phyloP scores from a whole-genome alignment of 2,329 filamentous ascomycete species.

The Magnaporthiopsis incrustans region DNA sequence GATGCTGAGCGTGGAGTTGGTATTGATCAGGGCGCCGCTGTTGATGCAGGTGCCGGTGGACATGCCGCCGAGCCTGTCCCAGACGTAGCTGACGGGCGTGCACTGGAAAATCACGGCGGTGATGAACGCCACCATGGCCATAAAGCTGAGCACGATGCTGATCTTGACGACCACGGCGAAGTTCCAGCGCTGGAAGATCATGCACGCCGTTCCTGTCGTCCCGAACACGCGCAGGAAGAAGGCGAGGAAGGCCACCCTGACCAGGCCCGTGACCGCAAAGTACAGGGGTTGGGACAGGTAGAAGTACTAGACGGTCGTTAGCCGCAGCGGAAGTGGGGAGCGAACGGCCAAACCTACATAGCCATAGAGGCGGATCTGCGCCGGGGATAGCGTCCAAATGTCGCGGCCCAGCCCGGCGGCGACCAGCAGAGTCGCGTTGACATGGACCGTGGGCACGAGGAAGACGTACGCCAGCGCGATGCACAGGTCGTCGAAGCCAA shows the following conservation, averaged over 20 bases:
- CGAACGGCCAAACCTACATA: background rate
- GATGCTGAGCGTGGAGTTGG: constrained; percentile 3
- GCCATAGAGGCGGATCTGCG: background rate
- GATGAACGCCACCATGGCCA: background rate
- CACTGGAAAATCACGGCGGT: background rate
- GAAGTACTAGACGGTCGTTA: background rate
- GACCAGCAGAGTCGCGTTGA: background rate
- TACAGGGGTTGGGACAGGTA: background rate
- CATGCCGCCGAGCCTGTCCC: background rate
- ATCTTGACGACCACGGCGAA: background rate
- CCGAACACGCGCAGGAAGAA: constrained; percentile 2
- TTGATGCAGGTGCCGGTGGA: background rate
- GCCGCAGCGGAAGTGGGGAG: no score
- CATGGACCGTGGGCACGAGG: background rate
- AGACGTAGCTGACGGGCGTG: background rate
- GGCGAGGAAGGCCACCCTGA: background rate
- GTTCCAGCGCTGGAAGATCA: background rate
- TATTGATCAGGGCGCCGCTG: background rate
- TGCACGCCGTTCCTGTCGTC: background rate
- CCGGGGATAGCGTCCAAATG: background rate
- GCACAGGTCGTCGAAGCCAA: background rate
- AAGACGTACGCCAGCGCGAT: background rate
- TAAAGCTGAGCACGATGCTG: background rate
- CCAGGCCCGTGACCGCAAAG: background rate
- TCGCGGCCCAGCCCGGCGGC: constrained; percentile 2